Evolutionary conservation across 176 grass and related monocot genomes (phyloP).

Genomic region (Hordeum marinum): DNA sequence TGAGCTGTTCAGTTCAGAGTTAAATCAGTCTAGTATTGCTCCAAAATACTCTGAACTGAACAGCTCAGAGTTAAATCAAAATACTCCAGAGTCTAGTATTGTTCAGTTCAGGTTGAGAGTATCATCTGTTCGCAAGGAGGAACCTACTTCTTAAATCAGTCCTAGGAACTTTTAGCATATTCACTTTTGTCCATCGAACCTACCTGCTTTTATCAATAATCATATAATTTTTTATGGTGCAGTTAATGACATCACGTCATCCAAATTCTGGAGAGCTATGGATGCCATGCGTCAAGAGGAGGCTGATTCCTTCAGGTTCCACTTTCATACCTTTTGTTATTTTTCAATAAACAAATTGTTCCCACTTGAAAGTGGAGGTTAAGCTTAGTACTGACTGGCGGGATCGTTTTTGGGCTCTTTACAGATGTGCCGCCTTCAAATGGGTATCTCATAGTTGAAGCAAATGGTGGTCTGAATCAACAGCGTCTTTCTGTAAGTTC

Average conservation of each 20-base stretch:
- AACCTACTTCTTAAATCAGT: neutral
- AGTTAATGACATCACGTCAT: conserved; percentile 76
- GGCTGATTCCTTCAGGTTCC: conserved; percentile 60
- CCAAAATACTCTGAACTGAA: neutral
- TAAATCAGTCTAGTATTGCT: neutral
- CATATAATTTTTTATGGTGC: conserved; percentile 9
- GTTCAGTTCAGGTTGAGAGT: neutral
- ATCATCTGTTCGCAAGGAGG: neutral
- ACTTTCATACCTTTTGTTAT: conserved; percentile 25
- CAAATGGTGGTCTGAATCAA: conserved; percentile 97
- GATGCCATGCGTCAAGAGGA: conserved; percentile 66
- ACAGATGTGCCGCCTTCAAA: conserved; percentile 78
- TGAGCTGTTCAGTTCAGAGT: neutral
- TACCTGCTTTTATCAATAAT: neutral
- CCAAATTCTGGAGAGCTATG: conserved; percentile 61
- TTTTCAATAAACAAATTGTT: neutral
- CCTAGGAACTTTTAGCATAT: neutral
- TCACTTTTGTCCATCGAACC: neutral
- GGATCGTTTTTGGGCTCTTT: neutral
- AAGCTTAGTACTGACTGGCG: neutral
- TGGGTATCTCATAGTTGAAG: conserved; percentile 96
- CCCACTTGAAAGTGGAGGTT: neutral
- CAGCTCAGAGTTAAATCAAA: neutral
- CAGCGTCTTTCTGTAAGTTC: conserved; percentile 91
- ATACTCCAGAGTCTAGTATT: neutral